Percentiles rank a stretch among this genome's conserved stretches.
These are phyloP conservation scores for Phytophthora pistaciae DNA, from an alignment of 352 stramenopile genomes.

Conservation along the genomic window DNA sequence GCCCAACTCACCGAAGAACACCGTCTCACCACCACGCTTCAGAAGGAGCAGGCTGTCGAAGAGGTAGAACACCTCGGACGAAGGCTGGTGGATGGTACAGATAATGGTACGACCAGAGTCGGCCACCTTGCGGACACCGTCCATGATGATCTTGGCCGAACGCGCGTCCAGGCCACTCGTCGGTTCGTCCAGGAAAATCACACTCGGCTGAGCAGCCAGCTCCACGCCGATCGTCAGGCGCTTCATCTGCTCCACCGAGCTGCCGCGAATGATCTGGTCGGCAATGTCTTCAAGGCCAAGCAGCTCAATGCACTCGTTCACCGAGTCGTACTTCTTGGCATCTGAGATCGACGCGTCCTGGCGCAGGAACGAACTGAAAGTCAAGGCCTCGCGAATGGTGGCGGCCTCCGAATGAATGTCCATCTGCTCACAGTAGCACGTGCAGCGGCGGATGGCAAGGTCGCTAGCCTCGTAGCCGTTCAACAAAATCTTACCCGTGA, in stretches of 20 bases:
- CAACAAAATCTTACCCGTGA: too few relatives aligned
- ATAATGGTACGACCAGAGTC: constrained; percentile 50
- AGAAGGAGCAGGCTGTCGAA: constrained; percentile 29
- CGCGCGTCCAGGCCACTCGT: too few relatives aligned
- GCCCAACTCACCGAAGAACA: constrained; percentile 19
- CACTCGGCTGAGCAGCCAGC: constrained; percentile 74
- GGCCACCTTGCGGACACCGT: constrained; percentile 82
- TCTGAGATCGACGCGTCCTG: too few relatives aligned
- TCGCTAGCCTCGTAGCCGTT: too few relatives aligned
- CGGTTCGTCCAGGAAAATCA: too few relatives aligned
- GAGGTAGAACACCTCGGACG: constrained; percentile 8
- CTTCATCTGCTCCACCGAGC: constrained; percentile 51
- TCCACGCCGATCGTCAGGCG: constrained; percentile 83
- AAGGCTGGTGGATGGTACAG: constrained; percentile 31
- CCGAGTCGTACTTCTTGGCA: too few relatives aligned
- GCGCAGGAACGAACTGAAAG: too few relatives aligned
- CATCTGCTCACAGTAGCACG: too few relatives aligned
- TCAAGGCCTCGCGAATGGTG: too few relatives aligned
- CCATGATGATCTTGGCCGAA: constrained; percentile 72
- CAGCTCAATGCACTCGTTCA: constrained; percentile 47
- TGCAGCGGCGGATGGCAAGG: too few relatives aligned
- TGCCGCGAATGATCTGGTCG: constrained; percentile 47
- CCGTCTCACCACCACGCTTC: constrained; percentile 21
- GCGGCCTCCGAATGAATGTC: too few relatives aligned
- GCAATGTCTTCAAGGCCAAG: constrained; percentile 37